Evolutionary conservation across 192 early-diverging fungal genomes (phyloP).

Genomic region (Mortierella antarctica): DNA sequence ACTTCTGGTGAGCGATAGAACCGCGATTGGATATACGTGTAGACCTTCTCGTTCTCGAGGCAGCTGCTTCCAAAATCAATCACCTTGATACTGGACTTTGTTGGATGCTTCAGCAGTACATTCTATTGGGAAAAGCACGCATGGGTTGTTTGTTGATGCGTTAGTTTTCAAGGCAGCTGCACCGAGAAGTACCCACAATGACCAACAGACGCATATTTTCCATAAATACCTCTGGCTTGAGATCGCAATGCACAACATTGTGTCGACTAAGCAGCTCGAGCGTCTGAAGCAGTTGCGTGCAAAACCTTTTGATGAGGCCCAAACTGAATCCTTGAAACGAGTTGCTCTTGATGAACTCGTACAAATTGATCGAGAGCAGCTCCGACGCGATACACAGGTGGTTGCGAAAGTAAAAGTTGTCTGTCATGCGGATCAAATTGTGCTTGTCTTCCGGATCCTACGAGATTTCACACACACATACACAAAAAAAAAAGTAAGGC

Average conservation of each 20-base stretch:
- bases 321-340: constrained; percentile 89
- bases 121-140: constrained; percentile 56
- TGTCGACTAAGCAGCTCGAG: constrained; percentile 77
- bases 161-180: background rate
- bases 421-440: constrained; percentile 89
- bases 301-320: constrained; percentile 75
- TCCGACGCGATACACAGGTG: constrained; percentile 97
- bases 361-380: constrained; percentile 92
- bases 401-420: constrained; percentile 92
- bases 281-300: constrained; percentile 86
- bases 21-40: constrained; percentile 97
- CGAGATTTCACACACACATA: background rate
- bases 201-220: background rate
- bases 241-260: constrained; percentile 95
- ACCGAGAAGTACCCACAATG: background rate
- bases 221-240: constrained; percentile 83
- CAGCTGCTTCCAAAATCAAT: constrained; percentile 99
- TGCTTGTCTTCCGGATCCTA: constrained; percentile 86
- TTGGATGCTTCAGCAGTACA: constrained; percentile 80
- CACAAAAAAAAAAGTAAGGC: background rate
- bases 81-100: constrained; percentile 89
- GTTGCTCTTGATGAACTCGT: constrained; percentile 94
- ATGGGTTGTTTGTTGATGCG: no score
- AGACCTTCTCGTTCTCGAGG: constrained; percentile 91
- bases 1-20: constrained; percentile 99